Base-by-base conservation (phyloP, 495 filamentous ascomycete genomes). In the Cudoniella acicularis region DNA sequence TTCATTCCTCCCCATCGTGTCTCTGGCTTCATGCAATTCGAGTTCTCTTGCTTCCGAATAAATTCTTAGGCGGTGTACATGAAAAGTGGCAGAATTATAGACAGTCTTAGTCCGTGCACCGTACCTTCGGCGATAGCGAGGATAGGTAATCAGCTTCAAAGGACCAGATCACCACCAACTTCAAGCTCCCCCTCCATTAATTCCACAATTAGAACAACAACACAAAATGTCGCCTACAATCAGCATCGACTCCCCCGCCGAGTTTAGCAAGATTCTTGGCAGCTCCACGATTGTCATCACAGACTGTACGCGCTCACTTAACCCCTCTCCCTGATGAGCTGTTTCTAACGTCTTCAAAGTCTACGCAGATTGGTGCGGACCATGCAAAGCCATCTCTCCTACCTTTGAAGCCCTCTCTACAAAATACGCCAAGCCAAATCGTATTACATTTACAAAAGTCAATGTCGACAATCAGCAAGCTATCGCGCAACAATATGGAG, bases 321-420 rank as follows among this genome's bases (percentile, higher is more conserved):
- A 11, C 3, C 6, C 54, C 57, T 36, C n/a, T 27, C 11, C 9
- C 26, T 17, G 24, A 27, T 17, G 18, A 43, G 41, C 40, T 27
- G 55, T 51, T 40, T 4, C 57, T 57, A 36, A 62, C 53, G 42
- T 40, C 11, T 25, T 23, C 30, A 53, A 50, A 77, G 74, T 82
- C 67, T 79, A 77, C 63, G 79, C 79, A 30, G 77, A 78, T 59
- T 83, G 80, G 80, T 84, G 81, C 66, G 79, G 78, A 17, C 80
- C 81, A 30, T 83, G 81, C 75, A 80, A 81, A 60, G 67, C 72
- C 46, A 81, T 84, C 60, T 70, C 77, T 3, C 81, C 81, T n/a
- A 68, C 69, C 56, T 82, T 78, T 67, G 72, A 77, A 51, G 60
- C 68, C 21, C 78, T 82, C 36, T 74, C 79, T 10, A 49, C 64